Percentiles rank a stretch among this genome's conserved stretches.
Evolutionary conservation across 1,284 basidiomycete genomes (phyloP).

Genomic region (Phellinidium pouzarii): DNA sequence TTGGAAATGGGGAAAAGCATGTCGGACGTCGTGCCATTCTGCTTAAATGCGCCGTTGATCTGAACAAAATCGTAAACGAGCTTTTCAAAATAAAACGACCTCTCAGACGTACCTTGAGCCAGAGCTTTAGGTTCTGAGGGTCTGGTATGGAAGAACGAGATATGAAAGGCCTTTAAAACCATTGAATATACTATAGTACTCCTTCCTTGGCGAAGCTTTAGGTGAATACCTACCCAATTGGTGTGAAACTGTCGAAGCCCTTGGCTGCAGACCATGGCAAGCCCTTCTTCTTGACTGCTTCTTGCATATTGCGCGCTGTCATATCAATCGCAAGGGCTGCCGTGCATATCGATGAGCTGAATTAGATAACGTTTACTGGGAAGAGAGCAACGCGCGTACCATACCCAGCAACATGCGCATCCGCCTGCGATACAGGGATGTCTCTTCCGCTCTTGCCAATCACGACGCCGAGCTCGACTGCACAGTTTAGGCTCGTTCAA

Average conservation of each 20-base stretch:
- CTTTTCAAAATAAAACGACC: not conserved
- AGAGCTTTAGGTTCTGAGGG: slow-evolving; percentile 69
- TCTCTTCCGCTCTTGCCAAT: slow-evolving; percentile 84
- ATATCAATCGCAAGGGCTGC: slow-evolving; percentile 89
- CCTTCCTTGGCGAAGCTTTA: too few species aligned
- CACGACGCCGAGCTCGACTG: slow-evolving; percentile 96
- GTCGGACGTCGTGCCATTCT: slow-evolving; percentile 79
- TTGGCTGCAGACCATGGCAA: slow-evolving; percentile 93
- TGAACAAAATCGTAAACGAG: slow-evolving; percentile 29
- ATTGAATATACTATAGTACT: too few species aligned
- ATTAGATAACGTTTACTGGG: not conserved
- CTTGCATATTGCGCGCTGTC: slow-evolving; percentile 94
- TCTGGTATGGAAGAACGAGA: slow-evolving; percentile 68
- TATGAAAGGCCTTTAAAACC: slow-evolving; percentile 61
- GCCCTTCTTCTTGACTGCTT: slow-evolving; percentile 86
- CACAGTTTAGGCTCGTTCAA: not conserved
- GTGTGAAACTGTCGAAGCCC: slow-evolving; percentile 86
- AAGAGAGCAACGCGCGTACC: slow-evolving; percentile 39
- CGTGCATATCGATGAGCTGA: slow-evolving; percentile 11
- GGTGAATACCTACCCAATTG: slow-evolving; percentile 52
- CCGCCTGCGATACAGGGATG: slow-evolving; percentile 67
- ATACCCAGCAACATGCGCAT: slow-evolving; percentile 85
- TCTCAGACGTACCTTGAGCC: slow-evolving; percentile 72
- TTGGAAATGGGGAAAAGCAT: slow-evolving; percentile 93
- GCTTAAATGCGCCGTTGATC: slow-evolving; percentile 81